Percentiles rank a stretch among this genome's conserved stretches.
Evolutionary conservation across 2,329 filamentous ascomycete genomes (phyloP).

Genomic region (Aspergillus ochraceoroseus): DNA sequence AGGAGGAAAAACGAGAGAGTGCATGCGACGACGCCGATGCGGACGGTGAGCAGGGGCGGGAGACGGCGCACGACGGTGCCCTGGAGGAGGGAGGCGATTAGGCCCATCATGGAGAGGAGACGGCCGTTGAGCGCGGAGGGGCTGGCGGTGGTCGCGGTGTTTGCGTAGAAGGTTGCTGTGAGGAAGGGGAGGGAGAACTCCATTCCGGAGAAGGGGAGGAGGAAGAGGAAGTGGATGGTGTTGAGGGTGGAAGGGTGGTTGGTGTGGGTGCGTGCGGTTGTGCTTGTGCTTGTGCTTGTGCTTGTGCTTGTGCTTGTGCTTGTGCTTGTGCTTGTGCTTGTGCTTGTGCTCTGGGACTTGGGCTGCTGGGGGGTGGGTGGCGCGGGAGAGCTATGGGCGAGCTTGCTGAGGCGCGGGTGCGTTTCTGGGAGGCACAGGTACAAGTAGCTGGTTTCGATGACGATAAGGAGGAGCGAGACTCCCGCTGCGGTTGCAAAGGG

Average conservation of each 20-base stretch:
- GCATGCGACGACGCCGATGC: conserved; percentile 71
- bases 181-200: conserved; percentile 97
- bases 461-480: conserved; percentile 77
- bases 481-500: conserved; percentile 90
- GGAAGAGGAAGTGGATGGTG: conserved; percentile 78
- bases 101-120: conserved; percentile 82
- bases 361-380: conserved; percentile 13
- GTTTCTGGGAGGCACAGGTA: conserved; percentile 85
- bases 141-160: conserved; percentile 44
- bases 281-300: conserved; percentile 41
- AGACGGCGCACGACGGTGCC: conserved; percentile 84
- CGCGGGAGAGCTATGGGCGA: conserved; percentile 22
- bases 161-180: conserved; percentile 89
- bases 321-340: conserved; percentile 41
- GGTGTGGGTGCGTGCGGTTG: too few relatives aligned
- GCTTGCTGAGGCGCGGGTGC: conserved; percentile 54
- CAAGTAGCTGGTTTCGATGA: conserved; percentile 81
- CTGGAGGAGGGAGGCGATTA: conserved; percentile 87
- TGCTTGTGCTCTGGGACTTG: background rate
- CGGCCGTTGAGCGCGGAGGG: conserved; percentile 71
- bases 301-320: conserved; percentile 23
- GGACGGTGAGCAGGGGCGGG: conserved; percentile 73
- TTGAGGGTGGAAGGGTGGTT: conserved; percentile 84
- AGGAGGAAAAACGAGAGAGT: conserved; percentile 76
- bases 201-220: conserved; percentile 97